A percentile compares a stretch with the other conserved stretches of the same genome.
Evolutionary conservation across 2,329 filamentous ascomycete genomes (phyloP).

Genomic region (Curvularia lunata): DNA sequence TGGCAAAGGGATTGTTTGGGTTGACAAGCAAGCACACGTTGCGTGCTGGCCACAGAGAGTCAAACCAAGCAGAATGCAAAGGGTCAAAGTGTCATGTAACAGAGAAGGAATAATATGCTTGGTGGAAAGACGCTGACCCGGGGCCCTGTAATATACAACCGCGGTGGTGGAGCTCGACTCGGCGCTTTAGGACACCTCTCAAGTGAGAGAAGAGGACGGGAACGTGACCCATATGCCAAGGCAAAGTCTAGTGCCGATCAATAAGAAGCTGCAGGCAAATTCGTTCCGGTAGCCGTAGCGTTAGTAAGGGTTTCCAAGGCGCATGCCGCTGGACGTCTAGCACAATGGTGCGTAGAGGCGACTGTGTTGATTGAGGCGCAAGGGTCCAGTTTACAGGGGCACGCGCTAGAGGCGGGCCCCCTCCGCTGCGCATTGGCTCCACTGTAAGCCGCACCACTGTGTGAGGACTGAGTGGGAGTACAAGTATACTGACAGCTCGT

Average conservation of each 20-base stretch:
- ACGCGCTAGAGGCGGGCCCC: conserved; percentile 11
- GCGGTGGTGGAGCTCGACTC: conserved; percentile 11
- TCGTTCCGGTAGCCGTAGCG: conserved; percentile 12
- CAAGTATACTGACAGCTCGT: background rate
- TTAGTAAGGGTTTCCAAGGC: background rate
- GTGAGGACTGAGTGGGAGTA: no score
- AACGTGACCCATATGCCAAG: conserved; percentile 21
- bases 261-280: conserved; percentile 11
- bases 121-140: conserved; percentile 3
- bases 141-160: conserved; percentile 6
- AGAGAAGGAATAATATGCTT: background rate
- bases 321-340: conserved; percentile 6
- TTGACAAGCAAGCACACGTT: background rate
- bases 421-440: conserved; percentile 9
- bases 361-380: conserved; percentile 12
- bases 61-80: background rate
- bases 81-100: conserved; percentile 1
- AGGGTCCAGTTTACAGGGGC: conserved; percentile 2
- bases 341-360: conserved; percentile 13
- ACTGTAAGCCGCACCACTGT: background rate
- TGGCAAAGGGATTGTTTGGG: conserved; percentile 2
- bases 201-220: conserved; percentile 10
- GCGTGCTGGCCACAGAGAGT: background rate
- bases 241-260: conserved; percentile 16
- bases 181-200: conserved; percentile 25